Percentiles rank a stretch among this genome's conserved stretches.
Conservation (phyloP, 2,329 filamentous ascomycete species). For the Monilinia fructicola region DNA sequence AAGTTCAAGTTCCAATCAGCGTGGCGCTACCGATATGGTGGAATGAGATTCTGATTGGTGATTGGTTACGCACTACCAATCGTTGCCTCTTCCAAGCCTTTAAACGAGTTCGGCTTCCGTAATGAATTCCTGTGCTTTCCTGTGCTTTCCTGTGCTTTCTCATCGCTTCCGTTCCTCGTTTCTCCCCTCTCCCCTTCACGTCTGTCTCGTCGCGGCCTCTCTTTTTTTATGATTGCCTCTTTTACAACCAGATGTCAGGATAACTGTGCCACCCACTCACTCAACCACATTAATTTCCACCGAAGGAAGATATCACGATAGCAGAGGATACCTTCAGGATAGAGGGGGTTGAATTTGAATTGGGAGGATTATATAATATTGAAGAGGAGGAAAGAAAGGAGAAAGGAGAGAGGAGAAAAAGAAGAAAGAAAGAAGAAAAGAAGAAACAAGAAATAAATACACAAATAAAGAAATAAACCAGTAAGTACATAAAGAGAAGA, state of each 20-base stretch:
- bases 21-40: slow-evolving; percentile 8
- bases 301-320: not conserved
- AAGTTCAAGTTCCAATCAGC: not conserved
- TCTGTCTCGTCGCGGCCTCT: not conserved
- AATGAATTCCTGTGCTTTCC: not conserved
- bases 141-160: not conserved
- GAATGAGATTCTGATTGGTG: not conserved
- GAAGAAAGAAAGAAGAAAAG: not conserved
- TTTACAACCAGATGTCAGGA: not conserved
- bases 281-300: too few species aligned
- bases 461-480: too few species aligned
- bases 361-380: not conserved
- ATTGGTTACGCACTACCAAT: not conserved
- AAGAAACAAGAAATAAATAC: not conserved
- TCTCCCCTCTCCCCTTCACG: not conserved
- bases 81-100: not conserved
- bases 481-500: too few species aligned
- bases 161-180: not conserved
- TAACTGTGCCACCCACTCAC: not conserved
- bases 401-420: not conserved
- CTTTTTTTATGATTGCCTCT: not conserved
- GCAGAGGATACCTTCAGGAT: not conserved
- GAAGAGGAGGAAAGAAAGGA: not conserved
- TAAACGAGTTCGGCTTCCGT: slow-evolving; percentile 2
- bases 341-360: not conserved